Evolutionary conservation across 2,329 filamentous ascomycete species (phyloP), one percentile per base, ranked within the genome.

Genomic region (Diaporthe capsici): DNA sequence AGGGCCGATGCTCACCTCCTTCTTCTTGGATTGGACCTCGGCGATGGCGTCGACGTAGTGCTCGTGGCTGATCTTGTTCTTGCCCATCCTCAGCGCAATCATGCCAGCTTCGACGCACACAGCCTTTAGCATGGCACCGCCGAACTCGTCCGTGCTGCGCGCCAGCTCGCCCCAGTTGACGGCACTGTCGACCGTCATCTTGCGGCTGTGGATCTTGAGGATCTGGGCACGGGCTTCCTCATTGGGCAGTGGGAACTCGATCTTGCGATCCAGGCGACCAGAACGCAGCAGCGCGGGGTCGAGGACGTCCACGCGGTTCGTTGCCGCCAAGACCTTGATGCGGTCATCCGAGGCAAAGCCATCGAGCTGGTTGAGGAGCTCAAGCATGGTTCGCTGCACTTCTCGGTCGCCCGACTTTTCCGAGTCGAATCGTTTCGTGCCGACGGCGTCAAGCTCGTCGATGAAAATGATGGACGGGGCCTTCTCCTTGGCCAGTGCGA

Each of bases 381-480:
- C 97, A 87, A 99, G 89, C 97, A 99, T 99, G 75, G 97, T 99
- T 84, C 97, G 92, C 87, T 99, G 97, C 58, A 99, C 97, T 87
- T 99, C 97, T 84, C 97, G 92, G 84, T 99, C 97, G 86, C 97
- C 97, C 76, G 94, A 97, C 90, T 98, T 99, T 84, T 98, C 96
- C 80, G 95, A 98, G 85, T 99, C 97, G 88, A 99, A 99, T 82
- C 97, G 96, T 88, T 98, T 98, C 72, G 96, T 98, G 79, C 97
- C 97, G n/a, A 99, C 94, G 75, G 97, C 97, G 84, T 99, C 97
- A 78, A 99, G 88, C 86, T 99, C 97, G 86, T 99, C 97, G 81
- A 99, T 98, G 89, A 99, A 99, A 85, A 99, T 99, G 85, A 99
- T 99, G 75, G 97, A 95, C 0, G 97, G 97, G 0, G 97, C 97